Evolutionary conservation across 176 grass and related monocot genomes (phyloP), one percentile per base, ranked within the genome.

Genomic region (Bonia amplexicaulis): DNA sequence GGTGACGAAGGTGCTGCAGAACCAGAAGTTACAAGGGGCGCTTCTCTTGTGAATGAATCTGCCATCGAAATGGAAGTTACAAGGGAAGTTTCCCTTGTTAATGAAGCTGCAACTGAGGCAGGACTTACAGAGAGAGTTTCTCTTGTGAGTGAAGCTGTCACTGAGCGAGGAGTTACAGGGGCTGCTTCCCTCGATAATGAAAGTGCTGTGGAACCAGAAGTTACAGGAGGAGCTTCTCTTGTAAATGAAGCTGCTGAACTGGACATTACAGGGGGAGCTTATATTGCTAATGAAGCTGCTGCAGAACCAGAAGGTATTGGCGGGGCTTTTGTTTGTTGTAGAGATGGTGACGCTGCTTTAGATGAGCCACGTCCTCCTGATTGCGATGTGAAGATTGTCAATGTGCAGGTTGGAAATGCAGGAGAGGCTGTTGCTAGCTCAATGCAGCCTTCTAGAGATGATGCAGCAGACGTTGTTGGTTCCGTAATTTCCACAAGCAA

Each of bases 1-100:
- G 71, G 45, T 23, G 33, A 53, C 5, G 44, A 71, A 71, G 31
- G 22, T 60, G 54, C 15, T 41, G 16, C n/a, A 8, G 20, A 52
- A 17, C 54, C 9, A 11, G 27, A 74, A 84, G 31, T 22, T 69
- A 37, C 23, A 70, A 59, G 19, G 53, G 55, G 4, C 63, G 19
- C 63, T 76, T 82, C 71, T 75, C 26, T 60, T 66, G 61, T 75
- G 41, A 82, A 69, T 58, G 51, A 82, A 76, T 73, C 71, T 60
- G 45, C 40, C 26, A 9, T 27, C 45, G 22, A 61, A 57, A 26
- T 65, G 23, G 71, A 76, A 19, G 7, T 57, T 60, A 52, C 2
- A n/a, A 26, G 51, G 48, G 11, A 31, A 69, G 26, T 10, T 76
- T 51, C 71, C 35, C 9, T 27, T 86, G 67, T 13, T 51, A 66